phyloP scores from a whole-genome alignment of 2,329 filamentous ascomycete genomes.

The Periconia sp. region DNA sequence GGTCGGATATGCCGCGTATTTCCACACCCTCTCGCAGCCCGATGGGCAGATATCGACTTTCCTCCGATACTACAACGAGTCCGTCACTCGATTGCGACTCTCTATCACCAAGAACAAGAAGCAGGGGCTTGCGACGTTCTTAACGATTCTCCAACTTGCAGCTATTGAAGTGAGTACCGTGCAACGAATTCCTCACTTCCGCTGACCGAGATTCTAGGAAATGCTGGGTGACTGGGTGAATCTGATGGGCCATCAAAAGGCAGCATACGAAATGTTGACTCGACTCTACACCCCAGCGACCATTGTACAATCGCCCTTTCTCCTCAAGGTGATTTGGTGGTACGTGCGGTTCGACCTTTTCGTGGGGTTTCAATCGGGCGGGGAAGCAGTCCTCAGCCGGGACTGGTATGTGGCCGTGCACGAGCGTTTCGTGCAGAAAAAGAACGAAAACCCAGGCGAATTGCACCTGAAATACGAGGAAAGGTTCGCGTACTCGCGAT shows the following conservation, averaged over 20 bases:
- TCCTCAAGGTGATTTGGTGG: slow-evolving; percentile 80
- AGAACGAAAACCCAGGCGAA: slow-evolving; percentile 61
- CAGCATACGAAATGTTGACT: slow-evolving; percentile 78
- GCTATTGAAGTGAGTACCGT: slow-evolving; percentile 76
- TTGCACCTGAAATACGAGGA: slow-evolving; percentile 68
- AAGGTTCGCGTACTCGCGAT: slow-evolving; percentile 65
- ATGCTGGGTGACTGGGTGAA: slow-evolving; percentile 96
- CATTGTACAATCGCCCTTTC: slow-evolving; percentile 69
- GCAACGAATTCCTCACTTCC: not conserved
- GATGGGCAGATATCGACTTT: slow-evolving; percentile 78
- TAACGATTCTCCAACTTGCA: slow-evolving; percentile 88
- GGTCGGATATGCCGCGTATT: slow-evolving; percentile 86
- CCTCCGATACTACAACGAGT: slow-evolving; percentile 85
- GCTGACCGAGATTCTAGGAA: slow-evolving; percentile 60
- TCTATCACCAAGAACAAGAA: slow-evolving; percentile 71
- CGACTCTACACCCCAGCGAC: slow-evolving; percentile 77
- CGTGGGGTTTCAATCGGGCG: slow-evolving; percentile 78
- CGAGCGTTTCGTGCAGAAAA: slow-evolving; percentile 63
- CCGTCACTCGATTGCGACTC: slow-evolving; percentile 73
- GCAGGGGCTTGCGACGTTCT: slow-evolving; percentile 71
- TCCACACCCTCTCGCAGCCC: slow-evolving; percentile 70
- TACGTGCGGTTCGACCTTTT: slow-evolving; percentile 87
- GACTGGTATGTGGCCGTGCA: slow-evolving; percentile 75
- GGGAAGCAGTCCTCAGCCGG: slow-evolving; percentile 69
- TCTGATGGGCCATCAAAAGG: slow-evolving; percentile 87